phyloP scores from a whole-genome alignment of 2,329 filamentous ascomycete genomes.

The Botrytis deweyae region DNA sequence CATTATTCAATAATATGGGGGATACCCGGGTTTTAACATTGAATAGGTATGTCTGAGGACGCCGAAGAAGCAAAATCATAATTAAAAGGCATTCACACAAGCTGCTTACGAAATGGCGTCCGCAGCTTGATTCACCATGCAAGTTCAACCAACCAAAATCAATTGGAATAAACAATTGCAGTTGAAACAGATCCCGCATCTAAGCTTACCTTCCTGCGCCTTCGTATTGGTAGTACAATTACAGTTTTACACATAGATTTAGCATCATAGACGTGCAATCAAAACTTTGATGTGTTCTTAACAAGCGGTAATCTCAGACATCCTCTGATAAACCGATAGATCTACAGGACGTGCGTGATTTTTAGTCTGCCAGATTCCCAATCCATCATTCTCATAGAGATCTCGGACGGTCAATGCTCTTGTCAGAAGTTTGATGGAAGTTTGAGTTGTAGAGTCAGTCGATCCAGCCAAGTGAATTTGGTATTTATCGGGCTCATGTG shows the following conservation, averaged over 20 bases:
- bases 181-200: conserved; percentile 8
- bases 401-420: background rate
- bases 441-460: background rate
- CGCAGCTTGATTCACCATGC: background rate
- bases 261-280: background rate
- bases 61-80: background rate
- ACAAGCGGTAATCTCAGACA: background rate
- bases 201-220: background rate
- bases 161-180: background rate
- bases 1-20: too few relatives aligned
- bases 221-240: background rate
- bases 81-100: background rate
- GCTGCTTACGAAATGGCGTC: background rate
- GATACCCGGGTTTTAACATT: background rate
- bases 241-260: background rate
- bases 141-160: conserved; percentile 1
- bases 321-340: background rate
- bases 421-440: background rate
- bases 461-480: conserved; percentile 4
- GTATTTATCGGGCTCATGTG: background rate
- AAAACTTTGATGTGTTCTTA: background rate
- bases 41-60: background rate
- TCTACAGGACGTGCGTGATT: background rate
- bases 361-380: background rate
- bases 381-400: background rate